Percentiles rank a stretch among this genome's conserved stretches.
Conservation (phyloP, 2,329 filamentous ascomycete species). For the Nemania sp. region DNA sequence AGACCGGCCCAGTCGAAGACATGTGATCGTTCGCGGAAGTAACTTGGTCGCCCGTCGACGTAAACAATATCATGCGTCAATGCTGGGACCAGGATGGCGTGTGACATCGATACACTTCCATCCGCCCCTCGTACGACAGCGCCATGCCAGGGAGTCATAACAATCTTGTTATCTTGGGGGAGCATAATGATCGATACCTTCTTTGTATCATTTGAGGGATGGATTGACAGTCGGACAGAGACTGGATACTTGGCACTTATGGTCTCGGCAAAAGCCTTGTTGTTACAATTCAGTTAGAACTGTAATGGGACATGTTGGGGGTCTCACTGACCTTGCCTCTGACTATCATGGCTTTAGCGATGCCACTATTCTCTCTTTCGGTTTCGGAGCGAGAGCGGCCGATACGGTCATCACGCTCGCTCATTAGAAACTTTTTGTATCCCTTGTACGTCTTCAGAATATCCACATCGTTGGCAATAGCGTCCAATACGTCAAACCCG, state of each 20-base stretch:
- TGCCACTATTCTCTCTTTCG: slow-evolving; percentile 22
- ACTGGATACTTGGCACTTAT: slow-evolving; percentile 19
- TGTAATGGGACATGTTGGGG: too few relatives aligned
- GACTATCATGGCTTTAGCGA: slow-evolving; percentile 27
- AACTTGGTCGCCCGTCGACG: slow-evolving; percentile 49
- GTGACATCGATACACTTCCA: slow-evolving; percentile 20
- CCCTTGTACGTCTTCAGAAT: slow-evolving; percentile 24
- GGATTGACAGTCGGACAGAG: slow-evolving; percentile 24
- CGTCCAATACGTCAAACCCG: slow-evolving; percentile 22
- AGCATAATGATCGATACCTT: slow-evolving; percentile 27
- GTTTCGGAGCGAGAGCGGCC: slow-evolving; percentile 24
- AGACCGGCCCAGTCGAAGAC: slow-evolving; percentile 48
- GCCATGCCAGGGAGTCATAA: slow-evolving; percentile 29
- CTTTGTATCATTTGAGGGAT: slow-evolving; percentile 22
- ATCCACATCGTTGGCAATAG: slow-evolving; percentile 22
- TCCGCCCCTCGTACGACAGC: slow-evolving; percentile 17
- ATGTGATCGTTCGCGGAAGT: slow-evolving; percentile 53
- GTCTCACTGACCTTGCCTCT: slow-evolving; percentile 22
- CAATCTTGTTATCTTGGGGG: slow-evolving; percentile 22
- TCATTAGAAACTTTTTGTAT: slow-evolving; percentile 27
- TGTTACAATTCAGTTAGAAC: not conserved
- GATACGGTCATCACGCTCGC: slow-evolving; percentile 19
- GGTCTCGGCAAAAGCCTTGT: slow-evolving; percentile 25
- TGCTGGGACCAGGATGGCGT: slow-evolving; percentile 24
- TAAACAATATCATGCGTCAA: slow-evolving; percentile 47